phyloP scores from a whole-genome alignment of 768 basidiomycete genomes.

The Antrodiella citrinella region DNA sequence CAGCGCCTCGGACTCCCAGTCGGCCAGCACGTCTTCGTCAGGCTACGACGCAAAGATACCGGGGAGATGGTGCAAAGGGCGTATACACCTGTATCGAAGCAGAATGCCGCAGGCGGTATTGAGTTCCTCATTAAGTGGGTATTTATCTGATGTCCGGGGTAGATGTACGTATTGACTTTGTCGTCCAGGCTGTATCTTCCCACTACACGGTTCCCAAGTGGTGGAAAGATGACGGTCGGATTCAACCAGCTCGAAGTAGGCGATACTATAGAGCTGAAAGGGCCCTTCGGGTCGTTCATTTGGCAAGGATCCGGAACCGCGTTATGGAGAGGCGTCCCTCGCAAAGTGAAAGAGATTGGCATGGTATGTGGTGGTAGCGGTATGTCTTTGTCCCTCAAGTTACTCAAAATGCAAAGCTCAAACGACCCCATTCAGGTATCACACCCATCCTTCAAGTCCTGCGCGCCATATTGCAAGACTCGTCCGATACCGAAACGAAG shows the following conservation, averaged over 20 bases:
- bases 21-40: constrained; percentile 54
- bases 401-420: background rate
- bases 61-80: constrained; percentile 46
- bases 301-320: constrained; percentile 38
- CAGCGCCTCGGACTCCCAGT: constrained; percentile 44
- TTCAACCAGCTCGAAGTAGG: constrained; percentile 39
- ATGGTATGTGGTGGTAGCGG: constrained; percentile 55
- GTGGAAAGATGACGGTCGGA: constrained; percentile 46
- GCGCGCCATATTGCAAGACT: constrained; percentile 36
- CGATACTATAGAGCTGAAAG: constrained; percentile 48
- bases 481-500: constrained; percentile 26
- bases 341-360: constrained; percentile 33
- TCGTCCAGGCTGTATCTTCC: constrained; percentile 36
- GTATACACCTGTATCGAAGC: constrained; percentile 49
- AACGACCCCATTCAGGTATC: constrained; percentile 27
- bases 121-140: constrained; percentile 47
- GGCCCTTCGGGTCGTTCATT: constrained; percentile 49
- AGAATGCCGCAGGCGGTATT: constrained; percentile 34
- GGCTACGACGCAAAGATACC: constrained; percentile 26
- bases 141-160: too few relatives aligned
- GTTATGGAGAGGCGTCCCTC: constrained; percentile 27
- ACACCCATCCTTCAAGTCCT: constrained; percentile 54
- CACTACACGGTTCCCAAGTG: constrained; percentile 25
- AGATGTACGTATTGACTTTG: background rate
- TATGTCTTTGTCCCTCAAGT: constrained; percentile 13